These are phyloP conservation scores for Psilocybe cubensis DNA, from an alignment of 768 basidiomycete genomes.

Conservation along the genomic window DNA sequence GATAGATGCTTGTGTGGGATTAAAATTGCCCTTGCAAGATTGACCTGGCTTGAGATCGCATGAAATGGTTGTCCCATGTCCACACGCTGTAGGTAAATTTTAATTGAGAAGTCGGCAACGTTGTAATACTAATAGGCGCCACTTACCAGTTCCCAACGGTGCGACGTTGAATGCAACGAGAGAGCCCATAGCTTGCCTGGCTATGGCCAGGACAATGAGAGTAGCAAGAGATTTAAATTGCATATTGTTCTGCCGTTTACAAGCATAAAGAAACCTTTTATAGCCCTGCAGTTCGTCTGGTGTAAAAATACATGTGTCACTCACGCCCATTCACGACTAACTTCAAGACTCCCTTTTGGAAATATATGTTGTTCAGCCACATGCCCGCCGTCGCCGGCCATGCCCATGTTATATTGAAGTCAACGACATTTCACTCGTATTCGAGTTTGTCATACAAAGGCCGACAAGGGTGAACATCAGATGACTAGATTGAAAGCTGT, in stretches of 20 bases:
- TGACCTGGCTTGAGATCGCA: not conserved
- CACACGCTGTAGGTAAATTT: not conserved
- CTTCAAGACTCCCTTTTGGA: no score
- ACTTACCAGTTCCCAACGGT: not conserved
- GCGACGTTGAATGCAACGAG: constrained; percentile 1
- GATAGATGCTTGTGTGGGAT: constrained; percentile 2
- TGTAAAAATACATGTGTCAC: no score
- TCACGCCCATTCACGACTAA: no score
- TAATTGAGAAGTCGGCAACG: not conserved
- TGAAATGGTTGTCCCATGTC: not conserved
- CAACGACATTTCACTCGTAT: no score
- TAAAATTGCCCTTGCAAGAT: constrained; percentile 3
- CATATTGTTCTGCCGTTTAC: not conserved
- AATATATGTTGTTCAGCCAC: no score
- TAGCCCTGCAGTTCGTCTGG: no score
- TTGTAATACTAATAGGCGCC: not conserved
- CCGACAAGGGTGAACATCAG: no score
- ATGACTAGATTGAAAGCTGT: no score
- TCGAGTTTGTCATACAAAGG: no score
- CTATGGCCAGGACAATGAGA: not conserved
- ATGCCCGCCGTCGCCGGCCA: no score
- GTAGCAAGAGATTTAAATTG: not conserved
- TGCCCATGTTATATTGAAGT: no score
- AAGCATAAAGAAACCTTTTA: no score
- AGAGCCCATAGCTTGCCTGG: not conserved